Evolutionary conservation across 495 filamentous ascomycete species (phyloP).

Genomic region (Baudoinia panamericana): DNA sequence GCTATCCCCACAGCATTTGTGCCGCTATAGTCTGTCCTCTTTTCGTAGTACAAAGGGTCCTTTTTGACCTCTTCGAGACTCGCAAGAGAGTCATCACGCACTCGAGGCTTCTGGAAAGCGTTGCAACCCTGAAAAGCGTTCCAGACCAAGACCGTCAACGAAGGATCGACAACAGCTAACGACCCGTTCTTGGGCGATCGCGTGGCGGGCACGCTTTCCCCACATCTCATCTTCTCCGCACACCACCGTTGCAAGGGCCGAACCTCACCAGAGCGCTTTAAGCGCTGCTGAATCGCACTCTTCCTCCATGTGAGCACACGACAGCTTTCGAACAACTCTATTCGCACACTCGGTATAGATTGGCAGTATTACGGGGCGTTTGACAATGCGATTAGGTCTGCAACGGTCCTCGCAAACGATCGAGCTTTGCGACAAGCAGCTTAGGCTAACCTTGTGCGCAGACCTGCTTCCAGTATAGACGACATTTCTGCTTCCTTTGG

Average conservation of each 20-base stretch:
- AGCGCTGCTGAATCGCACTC: not conserved
- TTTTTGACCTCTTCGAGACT: not conserved
- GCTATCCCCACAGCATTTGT: conserved; percentile 3
- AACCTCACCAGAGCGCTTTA: not conserved
- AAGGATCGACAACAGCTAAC: too few relatives aligned
- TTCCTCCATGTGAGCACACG: conserved; percentile 8
- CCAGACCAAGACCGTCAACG: too few relatives aligned
- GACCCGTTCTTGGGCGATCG: too few relatives aligned
- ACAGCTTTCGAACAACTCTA: not conserved
- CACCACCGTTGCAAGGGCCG: not conserved
- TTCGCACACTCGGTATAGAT: conserved; percentile 8
- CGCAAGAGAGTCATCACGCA: not conserved
- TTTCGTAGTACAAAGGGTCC: not conserved
- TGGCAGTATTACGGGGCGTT: conserved; percentile 6
- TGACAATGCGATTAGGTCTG: conserved; percentile 15
- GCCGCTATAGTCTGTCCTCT: not conserved
- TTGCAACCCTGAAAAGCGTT: too few relatives aligned
- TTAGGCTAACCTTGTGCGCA: too few relatives aligned
- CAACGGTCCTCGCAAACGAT: too few relatives aligned
- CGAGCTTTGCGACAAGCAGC: too few relatives aligned
- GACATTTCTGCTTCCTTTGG: not conserved
- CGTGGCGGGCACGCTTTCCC: conserved; percentile 5
- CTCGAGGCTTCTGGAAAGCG: too few relatives aligned
- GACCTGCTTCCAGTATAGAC: conserved; percentile 11
- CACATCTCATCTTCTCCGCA: conserved; percentile 5